A percentile compares a stretch with the other conserved stretches of the same genome.
Evolutionary conservation across 345 rosid species (phyloP).

Genomic region (Linum trigynum): DNA sequence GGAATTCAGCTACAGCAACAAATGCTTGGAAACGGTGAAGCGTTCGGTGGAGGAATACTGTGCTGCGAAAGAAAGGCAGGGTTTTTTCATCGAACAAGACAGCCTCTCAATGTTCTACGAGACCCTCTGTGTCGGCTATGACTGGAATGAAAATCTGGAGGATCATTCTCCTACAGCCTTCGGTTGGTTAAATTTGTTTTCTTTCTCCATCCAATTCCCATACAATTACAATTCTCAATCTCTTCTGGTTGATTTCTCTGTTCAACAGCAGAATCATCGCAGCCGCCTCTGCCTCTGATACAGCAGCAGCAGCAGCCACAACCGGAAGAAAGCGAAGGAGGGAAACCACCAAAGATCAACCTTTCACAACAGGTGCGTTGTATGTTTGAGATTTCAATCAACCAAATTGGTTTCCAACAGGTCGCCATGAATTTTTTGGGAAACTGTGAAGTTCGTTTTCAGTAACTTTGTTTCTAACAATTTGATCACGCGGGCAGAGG

Average conservation of each 20-base stretch:
- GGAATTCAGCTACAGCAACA: constrained; percentile 33
- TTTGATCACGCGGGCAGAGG: constrained; percentile 37
- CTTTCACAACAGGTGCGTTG: constrained; percentile 34
- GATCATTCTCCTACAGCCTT: constrained; percentile 10
- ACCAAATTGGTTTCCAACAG: no score
- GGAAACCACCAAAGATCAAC: constrained; percentile 6
- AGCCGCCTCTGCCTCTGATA: neutral
- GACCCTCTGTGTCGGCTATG: constrained; percentile 31
- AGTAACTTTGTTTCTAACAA: neutral
- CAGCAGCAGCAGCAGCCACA: constrained; percentile 2
- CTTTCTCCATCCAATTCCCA: no score
- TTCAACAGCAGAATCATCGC: constrained; percentile 13
- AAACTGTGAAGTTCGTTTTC: neutral
- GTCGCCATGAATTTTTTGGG: no score
- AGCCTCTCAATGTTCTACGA: constrained; percentile 41
- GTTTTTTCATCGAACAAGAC: constrained; percentile 33
- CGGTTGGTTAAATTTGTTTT: constrained; percentile 13
- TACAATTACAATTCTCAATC: neutral
- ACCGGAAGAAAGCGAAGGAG: constrained; percentile 12
- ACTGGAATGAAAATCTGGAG: constrained; percentile 10
- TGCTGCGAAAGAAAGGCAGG: constrained; percentile 24
- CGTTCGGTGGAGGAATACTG: constrained; percentile 37
- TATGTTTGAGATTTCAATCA: neutral
- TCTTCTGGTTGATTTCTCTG: neutral
- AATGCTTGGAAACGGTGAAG: constrained; percentile 32